Evolutionary conservation across 257 asterid genomes (phyloP).

Genomic region (Nicotiana benthamiana): DNA sequence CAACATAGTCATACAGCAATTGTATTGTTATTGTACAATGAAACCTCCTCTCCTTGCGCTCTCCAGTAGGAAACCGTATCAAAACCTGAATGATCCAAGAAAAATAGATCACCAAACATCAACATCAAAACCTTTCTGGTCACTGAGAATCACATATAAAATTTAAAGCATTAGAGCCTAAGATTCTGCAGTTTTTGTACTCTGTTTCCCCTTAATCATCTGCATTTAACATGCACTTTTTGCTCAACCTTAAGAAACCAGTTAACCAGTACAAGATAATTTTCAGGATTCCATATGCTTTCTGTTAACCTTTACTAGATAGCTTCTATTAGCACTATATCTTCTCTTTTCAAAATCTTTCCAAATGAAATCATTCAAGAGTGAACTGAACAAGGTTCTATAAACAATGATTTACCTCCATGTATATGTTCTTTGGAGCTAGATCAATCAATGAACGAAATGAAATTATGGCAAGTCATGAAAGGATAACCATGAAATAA

Average conservation of each 20-base stretch:
- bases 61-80: slow-evolving; percentile 93
- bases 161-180: too few relatives aligned
- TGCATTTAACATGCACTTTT: background rate
- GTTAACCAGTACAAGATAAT: background rate
- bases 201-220: background rate
- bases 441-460: background rate
- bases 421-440: background rate
- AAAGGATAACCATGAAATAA: background rate
- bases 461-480: background rate
- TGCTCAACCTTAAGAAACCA: background rate
- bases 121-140: background rate
- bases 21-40: slow-evolving; percentile 46
- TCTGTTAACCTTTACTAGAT: background rate
- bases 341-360: background rate
- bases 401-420: background rate
- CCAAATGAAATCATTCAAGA: background rate
- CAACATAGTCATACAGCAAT: slow-evolving; percentile 69
- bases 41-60: slow-evolving; percentile 84
- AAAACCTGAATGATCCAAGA: slow-evolving; percentile 57
- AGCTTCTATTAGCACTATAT: background rate
- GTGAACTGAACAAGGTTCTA: too few relatives aligned
- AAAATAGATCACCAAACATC: background rate
- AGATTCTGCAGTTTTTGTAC: background rate
- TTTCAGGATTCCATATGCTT: background rate
- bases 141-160: background rate